Percentiles rank a stretch among this genome's conserved stretches.
Evolutionary conservation across 2,329 filamentous ascomycete genomes (phyloP).

Genomic region (Ophiostoma australiae): DNA sequence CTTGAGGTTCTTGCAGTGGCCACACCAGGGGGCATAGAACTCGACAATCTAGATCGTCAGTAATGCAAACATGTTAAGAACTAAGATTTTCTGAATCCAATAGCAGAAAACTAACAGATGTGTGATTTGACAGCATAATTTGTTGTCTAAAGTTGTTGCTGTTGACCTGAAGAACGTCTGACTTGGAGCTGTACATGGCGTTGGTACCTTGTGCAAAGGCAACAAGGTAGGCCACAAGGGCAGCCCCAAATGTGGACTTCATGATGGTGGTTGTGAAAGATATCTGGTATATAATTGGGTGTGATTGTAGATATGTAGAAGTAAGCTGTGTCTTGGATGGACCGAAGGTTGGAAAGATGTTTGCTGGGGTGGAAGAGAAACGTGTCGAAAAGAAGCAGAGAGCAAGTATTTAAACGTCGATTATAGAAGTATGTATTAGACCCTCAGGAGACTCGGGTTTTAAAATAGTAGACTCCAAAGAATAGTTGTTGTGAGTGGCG

Average conservation of each 20-base stretch:
- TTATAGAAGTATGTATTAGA: too few relatives aligned
- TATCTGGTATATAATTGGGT: too few relatives aligned
- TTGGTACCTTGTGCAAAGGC: conserved; percentile 39
- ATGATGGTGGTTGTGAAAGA: background rate
- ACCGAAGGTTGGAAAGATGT: too few relatives aligned
- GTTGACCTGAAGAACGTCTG: conserved; percentile 78
- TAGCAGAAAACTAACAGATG: conserved; percentile 59
- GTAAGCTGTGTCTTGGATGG: background rate
- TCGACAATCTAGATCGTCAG: conserved; percentile 53
- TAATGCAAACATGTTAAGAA: background rate
- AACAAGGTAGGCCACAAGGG: conserved; percentile 60
- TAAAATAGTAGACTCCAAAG: background rate
- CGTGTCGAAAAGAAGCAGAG: background rate
- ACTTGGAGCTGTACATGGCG: conserved; percentile 37
- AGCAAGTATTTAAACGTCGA: too few relatives aligned
- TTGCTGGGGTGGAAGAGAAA: background rate
- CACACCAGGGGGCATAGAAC: conserved; percentile 98
- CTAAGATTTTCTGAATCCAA: too few relatives aligned
- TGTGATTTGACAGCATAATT: conserved; percentile 85
- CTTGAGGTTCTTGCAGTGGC: conserved; percentile 93
- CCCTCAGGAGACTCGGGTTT: too few relatives aligned
- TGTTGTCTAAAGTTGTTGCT: conserved; percentile 73
- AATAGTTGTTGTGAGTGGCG: background rate
- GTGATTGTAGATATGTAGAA: background rate
- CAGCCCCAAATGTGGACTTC: conserved; percentile 29